Base-by-base conservation (phyloP, 2,329 filamentous ascomycete genomes). In the Talaromyces islandicus region DNA sequence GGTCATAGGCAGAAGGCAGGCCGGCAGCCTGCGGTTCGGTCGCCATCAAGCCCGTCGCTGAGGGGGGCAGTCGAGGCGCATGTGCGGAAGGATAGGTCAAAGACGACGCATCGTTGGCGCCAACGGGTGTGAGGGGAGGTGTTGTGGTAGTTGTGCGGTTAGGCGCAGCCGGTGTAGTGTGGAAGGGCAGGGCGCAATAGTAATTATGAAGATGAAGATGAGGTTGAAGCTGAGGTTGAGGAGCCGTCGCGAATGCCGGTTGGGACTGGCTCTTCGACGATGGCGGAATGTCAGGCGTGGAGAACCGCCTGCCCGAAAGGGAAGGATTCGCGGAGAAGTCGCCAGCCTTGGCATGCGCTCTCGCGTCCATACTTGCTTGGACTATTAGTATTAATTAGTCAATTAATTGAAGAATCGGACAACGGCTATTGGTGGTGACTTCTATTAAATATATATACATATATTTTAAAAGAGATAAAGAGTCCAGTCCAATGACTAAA, bases 31-130 rank as follows among this genome's bases (percentile, higher is more conserved):
- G 68, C 64, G 70, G 69, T 58, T 73, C 69, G 65, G 69, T 66
- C 66, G 68, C 69, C 63, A 70, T 75, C 71, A 75, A 73, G 70
- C 72, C 66, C 72, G 72, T 71, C 67, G 68, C 68, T 64, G 71
- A 19, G 32, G 46, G 48, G 43, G 11, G 25, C 11, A 21, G 50
- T 54, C 50, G 38, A 51, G 59, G 53, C 56, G 56, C 59, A 61
- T 58, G 51, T 51, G 56, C 38, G 35, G 48, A 12, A 35, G 64
- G 73, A 17, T 68, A 70, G 64, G 63, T 66, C 64, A 69, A 60
- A 59, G 63, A 61, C 59, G 67, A 68, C 65, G 70, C 73, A 75
- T 75, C 64, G 63, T 75, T 73, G 62, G 60, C 32, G 55, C 19
- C 59, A 30, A 38, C 43, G 2, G 57, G 14, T 9, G 7, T 54